Evolutionary conservation across 495 filamentous ascomycete genomes (phyloP).

Genomic region (Umbilicaria muhlenbergii): DNA sequence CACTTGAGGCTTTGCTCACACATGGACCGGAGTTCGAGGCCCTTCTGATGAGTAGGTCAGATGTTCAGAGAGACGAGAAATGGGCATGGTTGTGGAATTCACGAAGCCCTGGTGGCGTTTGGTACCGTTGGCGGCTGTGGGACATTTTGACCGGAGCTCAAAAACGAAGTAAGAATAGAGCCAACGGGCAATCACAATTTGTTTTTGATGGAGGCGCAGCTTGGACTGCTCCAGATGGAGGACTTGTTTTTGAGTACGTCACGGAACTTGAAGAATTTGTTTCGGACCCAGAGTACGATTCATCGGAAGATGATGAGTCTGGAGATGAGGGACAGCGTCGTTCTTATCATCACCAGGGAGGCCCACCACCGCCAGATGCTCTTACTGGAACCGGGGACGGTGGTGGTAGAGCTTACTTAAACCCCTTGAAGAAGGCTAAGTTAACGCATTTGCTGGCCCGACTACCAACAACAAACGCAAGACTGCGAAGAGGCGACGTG

Average conservation of each 20-base stretch:
- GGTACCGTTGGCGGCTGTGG: slow-evolving; percentile 87
- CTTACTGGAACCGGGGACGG: slow-evolving; percentile 18
- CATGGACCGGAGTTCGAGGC: slow-evolving; percentile 86
- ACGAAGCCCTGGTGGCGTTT: slow-evolving; percentile 60
- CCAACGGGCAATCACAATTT: slow-evolving; percentile 8
- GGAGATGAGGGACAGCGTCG: slow-evolving; percentile 55
- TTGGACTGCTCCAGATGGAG: slow-evolving; percentile 55
- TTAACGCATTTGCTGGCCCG: slow-evolving; percentile 65
- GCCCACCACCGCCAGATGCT: slow-evolving; percentile 32
- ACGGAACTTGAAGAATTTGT: slow-evolving; percentile 63
- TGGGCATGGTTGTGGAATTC: slow-evolving; percentile 95
- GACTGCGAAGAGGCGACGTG: slow-evolving; percentile 71
- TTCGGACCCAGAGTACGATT: slow-evolving; percentile 70
- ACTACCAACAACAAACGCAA: slow-evolving; percentile 59
- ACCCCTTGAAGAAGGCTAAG: slow-evolving; percentile 71
- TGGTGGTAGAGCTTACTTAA: slow-evolving; percentile 60
- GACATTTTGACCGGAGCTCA: slow-evolving; percentile 44
- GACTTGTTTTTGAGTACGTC: slow-evolving; percentile 56
- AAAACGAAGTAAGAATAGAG: slow-evolving; percentile 6
- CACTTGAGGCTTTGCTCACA: slow-evolving; percentile 59
- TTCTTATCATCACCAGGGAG: slow-evolving; percentile 24
- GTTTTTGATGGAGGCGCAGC: slow-evolving; percentile 56
- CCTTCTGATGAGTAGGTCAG: slow-evolving; percentile 68
- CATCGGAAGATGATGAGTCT: slow-evolving; percentile 74
- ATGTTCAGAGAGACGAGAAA: slow-evolving; percentile 68